These are phyloP conservation scores for Sedum album DNA, from an alignment of 164 flowering plant species.

Conservation along the genomic window DNA sequence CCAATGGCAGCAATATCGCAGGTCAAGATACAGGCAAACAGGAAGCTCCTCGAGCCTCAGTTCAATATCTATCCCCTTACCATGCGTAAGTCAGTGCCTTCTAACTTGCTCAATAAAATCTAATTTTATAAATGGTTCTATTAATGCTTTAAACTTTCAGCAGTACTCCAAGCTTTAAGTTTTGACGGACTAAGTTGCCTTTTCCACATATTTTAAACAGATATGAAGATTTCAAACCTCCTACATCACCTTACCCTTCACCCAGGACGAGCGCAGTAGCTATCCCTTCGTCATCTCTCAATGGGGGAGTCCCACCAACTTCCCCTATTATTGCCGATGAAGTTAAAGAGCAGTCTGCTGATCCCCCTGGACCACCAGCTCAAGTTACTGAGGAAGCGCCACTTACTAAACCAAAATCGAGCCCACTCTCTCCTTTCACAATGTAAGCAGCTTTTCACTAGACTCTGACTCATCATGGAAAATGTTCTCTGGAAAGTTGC, in stretches of 20 bases:
- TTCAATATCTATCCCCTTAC: not conserved
- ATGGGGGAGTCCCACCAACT: not conserved
- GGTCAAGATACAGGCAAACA: not conserved
- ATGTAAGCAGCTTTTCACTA: not conserved
- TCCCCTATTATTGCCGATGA: not conserved
- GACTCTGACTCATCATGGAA: not conserved
- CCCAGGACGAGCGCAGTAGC: not conserved
- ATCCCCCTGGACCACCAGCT: constrained; percentile 11
- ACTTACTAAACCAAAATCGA: not conserved
- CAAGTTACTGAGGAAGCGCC: constrained; percentile 4
- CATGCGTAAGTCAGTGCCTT: not conserved
- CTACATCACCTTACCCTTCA: constrained; percentile 25
- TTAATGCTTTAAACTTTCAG: not conserved
- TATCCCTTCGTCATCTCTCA: not conserved
- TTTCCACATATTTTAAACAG: constrained; percentile 3
- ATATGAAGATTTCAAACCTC: constrained; percentile 26
- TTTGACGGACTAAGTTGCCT: not conserved
- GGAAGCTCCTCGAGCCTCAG: not conserved
- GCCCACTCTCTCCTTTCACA: constrained; percentile 2
- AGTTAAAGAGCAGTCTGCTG: not conserved
- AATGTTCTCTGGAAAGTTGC: not conserved
- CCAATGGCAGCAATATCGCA: not conserved
- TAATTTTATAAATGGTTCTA: too few species aligned
- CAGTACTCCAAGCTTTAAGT: not conserved
- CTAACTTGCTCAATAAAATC: too few species aligned